A percentile compares a stretch with the other conserved stretches of the same genome.
phyloP scores from a whole-genome alignment of 345 rosid genomes.

The Syzygium jambos region DNA sequence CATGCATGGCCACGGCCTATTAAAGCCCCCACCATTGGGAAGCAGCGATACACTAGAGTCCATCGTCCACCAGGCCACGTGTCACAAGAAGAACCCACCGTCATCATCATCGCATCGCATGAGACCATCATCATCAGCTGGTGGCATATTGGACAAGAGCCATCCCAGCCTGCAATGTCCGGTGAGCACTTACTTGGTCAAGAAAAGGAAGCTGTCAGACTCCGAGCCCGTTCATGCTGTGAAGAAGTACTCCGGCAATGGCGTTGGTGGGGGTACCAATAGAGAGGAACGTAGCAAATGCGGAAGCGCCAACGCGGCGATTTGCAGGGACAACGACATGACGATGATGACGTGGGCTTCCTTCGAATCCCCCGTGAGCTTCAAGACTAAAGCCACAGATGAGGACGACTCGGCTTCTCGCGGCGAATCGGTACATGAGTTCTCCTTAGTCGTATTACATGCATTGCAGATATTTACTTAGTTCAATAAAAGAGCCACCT shows the following conservation, averaged over 20 bases:
- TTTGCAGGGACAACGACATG: slow-evolving; percentile 17
- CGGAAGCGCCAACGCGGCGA: slow-evolving; percentile 19
- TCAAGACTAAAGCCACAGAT: slow-evolving; percentile 29
- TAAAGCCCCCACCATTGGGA: slow-evolving; percentile 12
- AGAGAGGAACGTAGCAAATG: slow-evolving; percentile 12
- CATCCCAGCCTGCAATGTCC: neutral
- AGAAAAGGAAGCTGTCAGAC: slow-evolving; percentile 21
- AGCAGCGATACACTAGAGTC: slow-evolving; percentile 82
- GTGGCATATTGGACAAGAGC: neutral
- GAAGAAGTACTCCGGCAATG: neutral
- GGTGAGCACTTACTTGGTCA: neutral
- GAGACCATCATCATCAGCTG: neutral
- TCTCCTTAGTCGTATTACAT: neutral
- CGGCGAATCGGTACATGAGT: slow-evolving; percentile 32
- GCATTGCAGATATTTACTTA: neutral
- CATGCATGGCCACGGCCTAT: slow-evolving; percentile 48
- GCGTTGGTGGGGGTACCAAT: neutral
- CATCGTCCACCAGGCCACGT: slow-evolving; percentile 76
- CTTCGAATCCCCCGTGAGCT: slow-evolving; percentile 32
- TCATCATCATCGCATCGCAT: neutral
- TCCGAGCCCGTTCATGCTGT: neutral
- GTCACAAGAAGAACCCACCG: neutral
- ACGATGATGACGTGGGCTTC: slow-evolving; percentile 34
- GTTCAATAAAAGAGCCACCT: neutral
- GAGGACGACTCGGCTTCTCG: slow-evolving; percentile 38